These are phyloP conservation scores for Fusarium chaquense DNA, from an alignment of 2,329 filamentous ascomycete genomes.

Conservation along the genomic window DNA sequence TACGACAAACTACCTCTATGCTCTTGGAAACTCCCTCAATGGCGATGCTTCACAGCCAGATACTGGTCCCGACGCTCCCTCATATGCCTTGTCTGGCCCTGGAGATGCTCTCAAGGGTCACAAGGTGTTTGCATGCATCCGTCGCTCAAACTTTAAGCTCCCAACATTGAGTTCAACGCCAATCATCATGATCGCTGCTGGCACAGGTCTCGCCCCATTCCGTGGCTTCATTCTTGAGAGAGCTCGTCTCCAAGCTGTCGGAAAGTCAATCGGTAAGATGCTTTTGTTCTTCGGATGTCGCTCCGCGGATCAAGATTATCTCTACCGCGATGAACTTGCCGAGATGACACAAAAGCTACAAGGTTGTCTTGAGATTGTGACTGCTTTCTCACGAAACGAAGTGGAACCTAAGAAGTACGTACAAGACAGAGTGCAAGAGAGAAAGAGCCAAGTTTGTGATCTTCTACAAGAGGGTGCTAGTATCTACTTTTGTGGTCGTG, in stretches of 20 bases:
- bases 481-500: constrained; percentile 58
- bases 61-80: not conserved
- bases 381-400: constrained; percentile 38
- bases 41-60: not conserved
- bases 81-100: constrained; percentile 36
- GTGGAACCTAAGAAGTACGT: constrained; percentile 51
- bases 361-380: constrained; percentile 31
- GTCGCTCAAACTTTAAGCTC: constrained; percentile 59
- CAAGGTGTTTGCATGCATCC: constrained; percentile 42
- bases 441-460: constrained; percentile 45
- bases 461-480: constrained; percentile 52
- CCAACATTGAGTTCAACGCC: constrained; percentile 57
- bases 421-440: constrained; percentile 53
- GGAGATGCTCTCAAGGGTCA: constrained; percentile 24
- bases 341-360: constrained; percentile 33
- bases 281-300: constrained; percentile 72
- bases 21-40: constrained; percentile 32
- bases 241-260: constrained; percentile 35
- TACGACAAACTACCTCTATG: constrained; percentile 48
- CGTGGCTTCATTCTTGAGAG: constrained; percentile 48
- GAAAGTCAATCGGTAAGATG: constrained; percentile 41
- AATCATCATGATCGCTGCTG: constrained; percentile 64
- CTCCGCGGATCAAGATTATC: constrained; percentile 61
- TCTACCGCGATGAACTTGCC: constrained; percentile 63
- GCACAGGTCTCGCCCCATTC: constrained; percentile 62